These are phyloP conservation scores for Sugiyamaella pinicola DNA, from an alignment of 1,139 yeast species.

Conservation along the genomic window DNA sequence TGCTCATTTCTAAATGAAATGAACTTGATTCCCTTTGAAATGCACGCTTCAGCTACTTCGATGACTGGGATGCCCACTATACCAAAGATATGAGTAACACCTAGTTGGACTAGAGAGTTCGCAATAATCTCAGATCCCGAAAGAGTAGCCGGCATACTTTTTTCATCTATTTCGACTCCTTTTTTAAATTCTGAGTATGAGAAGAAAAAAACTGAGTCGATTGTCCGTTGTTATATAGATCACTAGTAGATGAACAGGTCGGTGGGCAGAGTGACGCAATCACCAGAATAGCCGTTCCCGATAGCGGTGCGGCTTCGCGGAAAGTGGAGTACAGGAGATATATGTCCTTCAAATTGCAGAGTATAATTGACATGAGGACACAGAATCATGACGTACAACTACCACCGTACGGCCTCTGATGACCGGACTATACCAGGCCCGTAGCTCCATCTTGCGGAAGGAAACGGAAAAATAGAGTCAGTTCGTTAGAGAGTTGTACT, in stretches of 20 bases:
- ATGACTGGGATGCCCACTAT: conserved; percentile 72
- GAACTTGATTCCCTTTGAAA: conserved; percentile 54
- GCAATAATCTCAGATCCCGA: conserved; percentile 53
- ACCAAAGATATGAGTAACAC: conserved; percentile 60
- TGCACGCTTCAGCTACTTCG: conserved; percentile 58
- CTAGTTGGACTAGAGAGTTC: conserved; percentile 48
- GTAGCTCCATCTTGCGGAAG: too few species aligned
- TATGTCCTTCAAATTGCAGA: too few species aligned
- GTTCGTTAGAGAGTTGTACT: too few species aligned
- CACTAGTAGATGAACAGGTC: neutral
- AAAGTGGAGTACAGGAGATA: neutral
- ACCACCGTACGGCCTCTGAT: too few species aligned
- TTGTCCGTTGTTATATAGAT: neutral
- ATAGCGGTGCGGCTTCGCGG: neutral
- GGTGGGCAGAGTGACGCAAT: neutral
- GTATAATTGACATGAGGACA: too few species aligned
- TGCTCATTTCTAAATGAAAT: conserved; percentile 66
- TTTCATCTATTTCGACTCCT: too few species aligned
- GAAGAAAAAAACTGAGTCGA: neutral
- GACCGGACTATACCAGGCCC: too few species aligned
- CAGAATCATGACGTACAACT: too few species aligned
- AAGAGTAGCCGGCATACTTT: neutral
- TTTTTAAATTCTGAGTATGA: too few species aligned
- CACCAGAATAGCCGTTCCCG: neutral
- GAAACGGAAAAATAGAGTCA: too few species aligned